Evolutionary conservation across 345 rosid genomes (phyloP).

Genomic region (Eucalyptus tenuipes): DNA sequence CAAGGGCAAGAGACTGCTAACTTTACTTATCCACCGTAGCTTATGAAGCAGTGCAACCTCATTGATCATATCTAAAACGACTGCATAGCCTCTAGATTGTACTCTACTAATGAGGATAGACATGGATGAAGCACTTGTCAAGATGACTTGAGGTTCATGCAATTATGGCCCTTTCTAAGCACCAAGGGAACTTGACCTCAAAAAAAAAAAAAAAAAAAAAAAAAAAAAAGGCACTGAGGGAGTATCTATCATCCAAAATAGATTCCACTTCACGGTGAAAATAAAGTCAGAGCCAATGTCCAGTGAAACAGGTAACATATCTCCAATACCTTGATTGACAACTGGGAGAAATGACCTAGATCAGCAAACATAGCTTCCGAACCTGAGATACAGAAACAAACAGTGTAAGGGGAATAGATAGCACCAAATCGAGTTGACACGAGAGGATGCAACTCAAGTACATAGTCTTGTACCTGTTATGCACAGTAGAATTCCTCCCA

Average conservation of each 20-base stretch:
- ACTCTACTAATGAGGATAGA: not conserved
- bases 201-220: not conserved
- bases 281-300: not conserved
- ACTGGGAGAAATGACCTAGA: conserved; percentile 91
- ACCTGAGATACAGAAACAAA: conserved; percentile 24
- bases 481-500: conserved; percentile 90
- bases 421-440: not conserved
- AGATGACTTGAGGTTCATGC: not conserved
- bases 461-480: conserved; percentile 52
- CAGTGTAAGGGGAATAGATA: not conserved
- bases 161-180: not conserved
- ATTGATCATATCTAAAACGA: not conserved
- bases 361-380: conserved; percentile 99
- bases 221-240: not conserved
- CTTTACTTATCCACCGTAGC: not conserved
- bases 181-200: not conserved
- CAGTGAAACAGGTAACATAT: not conserved
- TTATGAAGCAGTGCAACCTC: not conserved
- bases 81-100: not conserved
- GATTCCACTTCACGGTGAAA: not conserved
- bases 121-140: not conserved
- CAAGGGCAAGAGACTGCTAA: not conserved
- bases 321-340: conserved; percentile 63
- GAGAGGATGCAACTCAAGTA: not conserved
- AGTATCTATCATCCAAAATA: not conserved